Conservation (phyloP, 2,329 filamentous ascomycete species). For the Apiospora arundinis region DNA sequence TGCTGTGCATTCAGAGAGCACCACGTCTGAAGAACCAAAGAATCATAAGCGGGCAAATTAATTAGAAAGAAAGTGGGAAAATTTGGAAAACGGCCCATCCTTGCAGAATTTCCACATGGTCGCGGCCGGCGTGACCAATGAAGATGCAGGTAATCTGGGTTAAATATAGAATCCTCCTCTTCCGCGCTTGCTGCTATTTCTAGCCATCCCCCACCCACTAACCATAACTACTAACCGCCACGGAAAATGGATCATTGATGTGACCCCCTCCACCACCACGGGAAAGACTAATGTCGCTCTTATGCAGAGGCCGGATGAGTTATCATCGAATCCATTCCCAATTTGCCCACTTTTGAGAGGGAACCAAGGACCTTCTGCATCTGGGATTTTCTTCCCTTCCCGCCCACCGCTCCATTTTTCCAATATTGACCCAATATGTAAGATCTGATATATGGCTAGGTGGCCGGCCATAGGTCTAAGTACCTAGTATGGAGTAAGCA, state of each 20-base stretch:
- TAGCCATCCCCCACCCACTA: constrained; percentile 12
- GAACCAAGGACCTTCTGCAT: background rate
- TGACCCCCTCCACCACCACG: constrained; percentile 3
- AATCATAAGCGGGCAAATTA: background rate
- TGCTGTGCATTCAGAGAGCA: background rate
- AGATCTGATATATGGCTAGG: constrained; percentile 11
- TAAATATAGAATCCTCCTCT: constrained; percentile 21
- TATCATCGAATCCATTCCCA: background rate
- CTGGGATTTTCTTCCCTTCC: background rate
- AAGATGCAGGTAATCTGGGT: background rate
- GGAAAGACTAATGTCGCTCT: constrained; percentile 2
- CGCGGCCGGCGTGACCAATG: background rate
- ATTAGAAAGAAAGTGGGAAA: background rate
- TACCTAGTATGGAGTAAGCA: no score
- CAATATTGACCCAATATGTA: background rate
- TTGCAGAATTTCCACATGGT: constrained; percentile 17
- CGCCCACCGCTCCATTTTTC: constrained; percentile 9
- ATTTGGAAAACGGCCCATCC: no score
- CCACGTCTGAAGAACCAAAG: background rate
- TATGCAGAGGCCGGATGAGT: background rate
- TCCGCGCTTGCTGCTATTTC: constrained; percentile 25
- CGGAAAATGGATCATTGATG: background rate
- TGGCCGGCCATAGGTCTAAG: no score
- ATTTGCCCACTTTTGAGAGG: constrained; percentile 13
- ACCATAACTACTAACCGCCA: background rate